A percentile compares a stretch with the other conserved stretches of the same genome.
Evolutionary conservation across 176 grass and related monocot genomes (phyloP).

Genomic region (Pharus latifolius): DNA sequence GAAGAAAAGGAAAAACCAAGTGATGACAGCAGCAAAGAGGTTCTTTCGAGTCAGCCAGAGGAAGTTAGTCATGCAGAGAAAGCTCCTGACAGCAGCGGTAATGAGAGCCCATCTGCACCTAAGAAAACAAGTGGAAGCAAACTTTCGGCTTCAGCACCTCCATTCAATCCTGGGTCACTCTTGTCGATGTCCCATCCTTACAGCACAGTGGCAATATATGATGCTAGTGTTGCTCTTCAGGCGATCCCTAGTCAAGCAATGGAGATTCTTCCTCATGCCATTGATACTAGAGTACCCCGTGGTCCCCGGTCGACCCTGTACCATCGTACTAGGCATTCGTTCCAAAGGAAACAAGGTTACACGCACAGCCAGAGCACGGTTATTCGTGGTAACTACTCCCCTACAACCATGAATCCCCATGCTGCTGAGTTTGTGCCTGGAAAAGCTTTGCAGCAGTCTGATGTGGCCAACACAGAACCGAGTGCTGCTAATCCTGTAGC

Average conservation of each 20-base stretch:
- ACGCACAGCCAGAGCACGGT: constrained; percentile 54
- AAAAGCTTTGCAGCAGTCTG: constrained; percentile 47
- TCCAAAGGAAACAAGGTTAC: constrained; percentile 67
- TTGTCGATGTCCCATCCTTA: constrained; percentile 65
- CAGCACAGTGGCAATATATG: constrained; percentile 59
- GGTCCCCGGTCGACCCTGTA: constrained; percentile 78
- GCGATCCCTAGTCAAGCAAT: constrained; percentile 42
- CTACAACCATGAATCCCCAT: constrained; percentile 82
- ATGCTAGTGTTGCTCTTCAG: constrained; percentile 47
- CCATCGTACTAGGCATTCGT: constrained; percentile 52
- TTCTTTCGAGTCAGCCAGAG: constrained; percentile 26
- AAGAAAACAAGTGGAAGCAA: constrained; percentile 77
- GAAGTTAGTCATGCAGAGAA: constrained; percentile 19
- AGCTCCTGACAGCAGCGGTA: constrained; percentile 34
- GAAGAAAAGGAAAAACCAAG: constrained; percentile 35
- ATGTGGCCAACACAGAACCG: constrained; percentile 24
- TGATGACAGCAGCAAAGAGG: constrained; percentile 37
- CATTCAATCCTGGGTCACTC: constrained; percentile 81
- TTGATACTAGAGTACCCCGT: constrained; percentile 70
- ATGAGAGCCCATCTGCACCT: constrained; percentile 26
- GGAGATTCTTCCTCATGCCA: constrained; percentile 50
- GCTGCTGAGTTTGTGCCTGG: constrained; percentile 88
- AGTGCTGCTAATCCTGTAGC: constrained; percentile 21
- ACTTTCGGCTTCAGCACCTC: constrained; percentile 93
- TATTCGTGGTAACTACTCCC: constrained; percentile 18